phyloP scores from a whole-genome alignment of 768 basidiomycete genomes.

The Xerocomus spinulosus region DNA sequence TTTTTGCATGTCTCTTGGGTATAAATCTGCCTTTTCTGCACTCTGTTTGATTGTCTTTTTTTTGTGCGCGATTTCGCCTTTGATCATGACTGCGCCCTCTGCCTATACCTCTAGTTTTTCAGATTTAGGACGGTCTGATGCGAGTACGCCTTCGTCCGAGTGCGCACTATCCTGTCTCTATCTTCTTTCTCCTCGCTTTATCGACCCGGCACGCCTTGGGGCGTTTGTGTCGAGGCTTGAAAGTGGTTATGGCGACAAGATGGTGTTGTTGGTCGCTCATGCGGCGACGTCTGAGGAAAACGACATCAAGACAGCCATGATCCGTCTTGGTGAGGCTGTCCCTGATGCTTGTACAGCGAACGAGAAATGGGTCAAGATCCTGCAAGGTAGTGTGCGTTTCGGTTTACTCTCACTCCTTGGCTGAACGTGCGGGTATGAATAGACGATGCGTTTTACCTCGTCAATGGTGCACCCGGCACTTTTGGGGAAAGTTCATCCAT shows the following conservation, averaged over 20 bases:
- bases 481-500: conserved; percentile 10
- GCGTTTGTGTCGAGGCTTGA: conserved; percentile 20
- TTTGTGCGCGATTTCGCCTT: neutral
- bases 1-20: conserved; percentile 18
- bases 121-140: conserved; percentile 12
- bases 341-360: conserved; percentile 3
- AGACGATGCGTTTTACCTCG: conserved; percentile 19
- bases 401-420: neutral
- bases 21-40: conserved; percentile 21
- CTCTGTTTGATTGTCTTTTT: neutral
- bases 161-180: conserved; percentile 16
- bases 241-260: conserved; percentile 26
- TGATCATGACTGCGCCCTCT: conserved; percentile 20
- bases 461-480: conserved; percentile 5
- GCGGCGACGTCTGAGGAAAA: conserved; percentile 4
- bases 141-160: conserved; percentile 26
- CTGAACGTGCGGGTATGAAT: neutral
- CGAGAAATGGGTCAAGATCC: conserved; percentile 19
- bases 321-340: conserved; percentile 9
- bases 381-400: conserved; percentile 11
- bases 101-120: conserved; percentile 13
- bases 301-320: conserved; percentile 6
- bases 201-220: conserved; percentile 11
- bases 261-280: conserved; percentile 23
- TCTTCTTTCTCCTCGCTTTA: conserved; percentile 20